Conservation (phyloP, 495 filamentous ascomycete species). For the Lasiosphaeria hispida region DNA sequence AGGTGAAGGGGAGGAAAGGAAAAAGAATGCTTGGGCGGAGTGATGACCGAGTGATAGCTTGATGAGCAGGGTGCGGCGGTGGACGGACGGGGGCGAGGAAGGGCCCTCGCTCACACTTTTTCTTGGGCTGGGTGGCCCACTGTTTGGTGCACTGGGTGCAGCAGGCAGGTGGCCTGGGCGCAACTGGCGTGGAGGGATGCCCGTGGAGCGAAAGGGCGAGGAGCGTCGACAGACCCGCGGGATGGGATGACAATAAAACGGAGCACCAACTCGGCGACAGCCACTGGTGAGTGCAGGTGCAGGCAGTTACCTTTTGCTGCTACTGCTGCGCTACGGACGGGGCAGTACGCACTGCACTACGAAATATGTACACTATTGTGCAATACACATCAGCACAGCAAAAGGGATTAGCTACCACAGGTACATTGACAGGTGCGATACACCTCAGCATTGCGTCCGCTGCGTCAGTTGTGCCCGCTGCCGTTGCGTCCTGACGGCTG, state of each 20-base stretch:
- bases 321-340: constrained; percentile 5
- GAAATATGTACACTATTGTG: too few species aligned
- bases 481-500: too few species aligned
- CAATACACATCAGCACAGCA: too few species aligned
- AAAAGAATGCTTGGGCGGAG: constrained; percentile 24
- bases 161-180: constrained; percentile 5
- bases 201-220: constrained; percentile 1
- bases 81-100: constrained; percentile 9
- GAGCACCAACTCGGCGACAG: constrained; percentile 2
- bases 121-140: constrained; percentile 7
- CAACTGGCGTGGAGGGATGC: not conserved
- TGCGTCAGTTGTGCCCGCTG: too few species aligned
- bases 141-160: not conserved
- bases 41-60: constrained; percentile 17
- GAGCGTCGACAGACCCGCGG: constrained; percentile 1
- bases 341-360: constrained; percentile 1
- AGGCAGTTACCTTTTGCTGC: constrained; percentile 2
- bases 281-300: constrained; percentile 12
- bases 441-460: too few species aligned
- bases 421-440: too few species aligned
- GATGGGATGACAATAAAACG: constrained; percentile 20
- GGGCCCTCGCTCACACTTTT: constrained; percentile 3
- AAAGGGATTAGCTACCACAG: too few species aligned
- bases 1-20: constrained; percentile 23
- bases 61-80: constrained; percentile 13